A percentile compares a stretch with the other conserved stretches of the same genome.
phyloP scores from a whole-genome alignment of 345 rosid species.

The Gossypium thurberi region DNA sequence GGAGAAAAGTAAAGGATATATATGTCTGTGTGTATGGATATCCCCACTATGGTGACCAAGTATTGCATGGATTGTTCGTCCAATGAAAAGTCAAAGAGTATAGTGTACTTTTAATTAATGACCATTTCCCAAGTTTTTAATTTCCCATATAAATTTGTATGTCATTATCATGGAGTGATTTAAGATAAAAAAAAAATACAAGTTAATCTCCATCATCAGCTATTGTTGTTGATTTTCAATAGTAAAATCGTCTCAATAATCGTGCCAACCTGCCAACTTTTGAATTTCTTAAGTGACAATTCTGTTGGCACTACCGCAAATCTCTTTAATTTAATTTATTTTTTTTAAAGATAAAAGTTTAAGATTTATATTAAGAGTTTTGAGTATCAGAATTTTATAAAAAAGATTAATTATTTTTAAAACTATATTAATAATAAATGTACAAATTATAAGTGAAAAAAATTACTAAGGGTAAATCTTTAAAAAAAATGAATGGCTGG shows the following conservation, averaged over 20 bases:
- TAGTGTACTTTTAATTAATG: background rate
- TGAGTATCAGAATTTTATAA: too few species aligned
- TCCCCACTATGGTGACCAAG: constrained; percentile 22
- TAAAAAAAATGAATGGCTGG: too few species aligned
- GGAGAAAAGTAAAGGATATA: background rate
- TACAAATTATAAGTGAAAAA: too few species aligned
- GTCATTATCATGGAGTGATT: background rate
- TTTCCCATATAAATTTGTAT: background rate
- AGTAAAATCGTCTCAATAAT: constrained; percentile 10
- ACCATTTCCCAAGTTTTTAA: background rate
- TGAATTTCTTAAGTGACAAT: constrained; percentile 1
- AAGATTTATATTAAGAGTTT: too few species aligned
- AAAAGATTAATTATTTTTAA: too few species aligned
- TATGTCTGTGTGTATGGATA: background rate
- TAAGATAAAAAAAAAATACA: background rate
- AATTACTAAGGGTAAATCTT: too few species aligned
- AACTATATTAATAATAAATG: too few species aligned
- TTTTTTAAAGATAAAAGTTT: too few species aligned
- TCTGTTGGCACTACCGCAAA: too few species aligned
- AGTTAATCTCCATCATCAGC: background rate
- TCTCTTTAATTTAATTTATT: too few species aligned
- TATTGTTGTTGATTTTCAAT: background rate
- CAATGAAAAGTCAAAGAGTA: background rate
- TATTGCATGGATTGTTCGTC: constrained; percentile 17
- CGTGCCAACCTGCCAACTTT: constrained; percentile 24